Percentiles rank a stretch among this genome's conserved stretches.
phyloP scores from a whole-genome alignment of 2,329 filamentous ascomycete species.

The Rugonectria rugulosa region DNA sequence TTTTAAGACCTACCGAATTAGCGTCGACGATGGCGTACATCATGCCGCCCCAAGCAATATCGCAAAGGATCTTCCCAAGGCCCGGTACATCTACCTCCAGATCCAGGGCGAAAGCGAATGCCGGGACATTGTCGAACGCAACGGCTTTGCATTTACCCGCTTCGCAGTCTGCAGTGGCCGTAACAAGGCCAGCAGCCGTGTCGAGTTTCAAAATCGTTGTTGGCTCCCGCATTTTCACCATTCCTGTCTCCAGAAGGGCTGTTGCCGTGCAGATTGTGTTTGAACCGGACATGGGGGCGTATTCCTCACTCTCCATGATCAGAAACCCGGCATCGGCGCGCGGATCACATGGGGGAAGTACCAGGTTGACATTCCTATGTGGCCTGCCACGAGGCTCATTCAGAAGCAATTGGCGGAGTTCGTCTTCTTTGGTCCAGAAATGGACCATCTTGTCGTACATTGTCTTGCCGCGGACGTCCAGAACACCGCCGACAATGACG shows the following conservation, averaged over 20 bases:
- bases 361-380: constrained; percentile 49
- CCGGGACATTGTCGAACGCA: constrained; percentile 54
- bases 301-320: constrained; percentile 57
- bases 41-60: constrained; percentile 58
- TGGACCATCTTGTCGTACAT: constrained; percentile 58
- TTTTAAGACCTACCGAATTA: constrained; percentile 43
- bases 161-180: constrained; percentile 50
- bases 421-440: constrained; percentile 49
- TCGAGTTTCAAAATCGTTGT: constrained; percentile 50
- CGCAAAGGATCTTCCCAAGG: constrained; percentile 48
- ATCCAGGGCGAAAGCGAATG: constrained; percentile 51
- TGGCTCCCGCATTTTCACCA: constrained; percentile 55
- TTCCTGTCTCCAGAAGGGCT: constrained; percentile 56
- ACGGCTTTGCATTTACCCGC: constrained; percentile 53
- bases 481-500: constrained; percentile 56
- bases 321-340: constrained; percentile 54
- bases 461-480: constrained; percentile 51
- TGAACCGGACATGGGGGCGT: constrained; percentile 50
- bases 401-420: constrained; percentile 51
- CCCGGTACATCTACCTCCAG: constrained; percentile 49
- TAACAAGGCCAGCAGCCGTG: constrained; percentile 53
- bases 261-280: constrained; percentile 55
- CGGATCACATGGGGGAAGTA: constrained; percentile 53
- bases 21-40: constrained; percentile 53
- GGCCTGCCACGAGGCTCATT: constrained; percentile 55